Evolutionary conservation across 2,329 filamentous ascomycete genomes (phyloP).

Genomic region (Beauveria bassiana): DNA sequence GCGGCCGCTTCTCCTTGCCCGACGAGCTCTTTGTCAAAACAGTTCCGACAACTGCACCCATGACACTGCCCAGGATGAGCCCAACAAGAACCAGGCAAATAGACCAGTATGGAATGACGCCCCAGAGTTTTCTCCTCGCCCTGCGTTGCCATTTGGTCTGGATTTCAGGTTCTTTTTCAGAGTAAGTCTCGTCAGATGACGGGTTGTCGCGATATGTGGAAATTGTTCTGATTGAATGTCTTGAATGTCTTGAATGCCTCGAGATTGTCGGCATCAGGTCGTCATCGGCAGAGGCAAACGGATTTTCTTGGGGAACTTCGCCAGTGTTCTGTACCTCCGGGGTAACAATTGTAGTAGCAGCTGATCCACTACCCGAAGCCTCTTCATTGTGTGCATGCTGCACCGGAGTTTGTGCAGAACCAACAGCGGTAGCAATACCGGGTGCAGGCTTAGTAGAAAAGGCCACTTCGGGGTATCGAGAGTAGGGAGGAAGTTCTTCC

Average conservation of each 20-base stretch:
- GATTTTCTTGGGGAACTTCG: conserved; percentile 52
- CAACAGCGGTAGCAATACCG: conserved; percentile 11
- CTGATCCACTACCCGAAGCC: not conserved
- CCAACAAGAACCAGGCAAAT: conserved; percentile 42
- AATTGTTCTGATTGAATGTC: conserved; percentile 30
- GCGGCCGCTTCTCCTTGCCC: not conserved
- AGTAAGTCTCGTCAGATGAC: conserved; percentile 31
- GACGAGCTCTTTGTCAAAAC: conserved; percentile 24
- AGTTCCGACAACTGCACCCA: conserved; percentile 50
- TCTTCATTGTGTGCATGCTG: not conserved
- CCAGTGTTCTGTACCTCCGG: conserved; percentile 55
- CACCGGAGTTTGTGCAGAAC: conserved; percentile 13
- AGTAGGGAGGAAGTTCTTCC: conserved; percentile 87
- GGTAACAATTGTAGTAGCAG: conserved; percentile 21
- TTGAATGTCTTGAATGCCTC: conserved; percentile 19
- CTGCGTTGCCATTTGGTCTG: conserved; percentile 44
- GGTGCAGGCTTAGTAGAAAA: conserved; percentile 46
- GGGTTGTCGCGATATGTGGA: conserved; percentile 49
- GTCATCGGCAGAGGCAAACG: conserved; percentile 51
- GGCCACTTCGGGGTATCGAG: conserved; percentile 73
- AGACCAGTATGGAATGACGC: conserved; percentile 55
- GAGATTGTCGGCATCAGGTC: conserved; percentile 44
- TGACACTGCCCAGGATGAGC: conserved; percentile 45
- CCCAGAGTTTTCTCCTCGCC: conserved; percentile 48
- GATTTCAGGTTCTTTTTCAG: conserved; percentile 37